Conservation (phyloP, 768 basidiomycete species). For the Glaciozyma antarctica region DNA sequence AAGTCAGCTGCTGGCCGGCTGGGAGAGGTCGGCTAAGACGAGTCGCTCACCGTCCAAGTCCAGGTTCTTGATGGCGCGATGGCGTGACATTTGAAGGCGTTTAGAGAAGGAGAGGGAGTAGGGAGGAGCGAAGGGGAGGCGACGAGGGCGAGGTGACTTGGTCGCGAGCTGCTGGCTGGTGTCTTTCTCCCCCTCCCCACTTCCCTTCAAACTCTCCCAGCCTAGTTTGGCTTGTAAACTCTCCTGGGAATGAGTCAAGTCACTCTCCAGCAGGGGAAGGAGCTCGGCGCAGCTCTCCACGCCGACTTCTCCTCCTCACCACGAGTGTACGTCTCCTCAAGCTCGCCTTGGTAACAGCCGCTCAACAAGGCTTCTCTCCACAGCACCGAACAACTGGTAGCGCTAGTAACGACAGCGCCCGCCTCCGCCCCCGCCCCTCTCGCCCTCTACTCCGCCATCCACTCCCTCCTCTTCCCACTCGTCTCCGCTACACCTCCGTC, state of each 20-base stretch:
- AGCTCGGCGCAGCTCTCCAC: too few species aligned
- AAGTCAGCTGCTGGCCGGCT: background rate
- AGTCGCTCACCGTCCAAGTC: slow-evolving; percentile 50
- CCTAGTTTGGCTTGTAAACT: background rate
- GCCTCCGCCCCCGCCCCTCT: background rate
- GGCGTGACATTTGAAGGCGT: slow-evolving; percentile 54
- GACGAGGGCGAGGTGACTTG: background rate
- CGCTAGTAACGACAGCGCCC: background rate
- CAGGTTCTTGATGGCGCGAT: slow-evolving; percentile 77
- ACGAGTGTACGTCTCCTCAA: too few species aligned
- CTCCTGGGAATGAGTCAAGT: background rate
- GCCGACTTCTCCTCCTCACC: too few species aligned
- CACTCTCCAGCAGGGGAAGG: too few species aligned
- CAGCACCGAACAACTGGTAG: background rate
- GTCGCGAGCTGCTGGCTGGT: too few species aligned
- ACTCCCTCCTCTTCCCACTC: background rate
- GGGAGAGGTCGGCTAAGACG: background rate
- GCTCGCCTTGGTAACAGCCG: too few species aligned
- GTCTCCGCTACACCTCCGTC: background rate
- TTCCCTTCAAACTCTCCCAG: background rate
- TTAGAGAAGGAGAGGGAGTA: background rate
- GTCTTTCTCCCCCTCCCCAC: background rate
- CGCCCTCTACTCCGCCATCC: background rate
- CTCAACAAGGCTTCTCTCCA: too few species aligned
- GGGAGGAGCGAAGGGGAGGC: background rate